phyloP scores from a whole-genome alignment of 2,329 filamentous ascomycete genomes.

The Fusarium vanettenii region DNA sequence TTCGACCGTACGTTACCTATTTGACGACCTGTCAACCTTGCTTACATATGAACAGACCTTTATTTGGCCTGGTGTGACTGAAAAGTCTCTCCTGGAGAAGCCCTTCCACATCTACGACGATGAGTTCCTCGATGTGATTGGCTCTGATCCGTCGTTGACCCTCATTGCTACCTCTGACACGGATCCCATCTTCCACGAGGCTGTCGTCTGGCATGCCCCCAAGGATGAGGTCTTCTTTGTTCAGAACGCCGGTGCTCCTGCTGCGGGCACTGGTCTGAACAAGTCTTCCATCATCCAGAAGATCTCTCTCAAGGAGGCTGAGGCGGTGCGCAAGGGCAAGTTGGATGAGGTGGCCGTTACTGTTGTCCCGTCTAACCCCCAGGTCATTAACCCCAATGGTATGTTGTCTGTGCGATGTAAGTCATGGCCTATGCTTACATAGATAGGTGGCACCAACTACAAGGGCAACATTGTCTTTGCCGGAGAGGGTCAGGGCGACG shows the following conservation, averaged over 20 bases:
- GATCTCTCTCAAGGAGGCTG: conserved; percentile 58
- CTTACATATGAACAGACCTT: conserved; percentile 10
- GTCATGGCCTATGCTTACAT: not conserved
- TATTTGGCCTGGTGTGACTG: conserved; percentile 38
- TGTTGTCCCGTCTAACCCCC: conserved; percentile 55
- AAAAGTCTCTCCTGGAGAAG: conserved; percentile 30
- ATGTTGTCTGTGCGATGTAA: not conserved
- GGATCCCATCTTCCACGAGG: conserved; percentile 66
- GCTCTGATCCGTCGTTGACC: conserved; percentile 60
- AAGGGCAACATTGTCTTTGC: conserved; percentile 61
- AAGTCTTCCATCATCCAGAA: conserved; percentile 64
- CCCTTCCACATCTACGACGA: conserved; percentile 56
- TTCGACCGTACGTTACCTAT: conserved; percentile 12
- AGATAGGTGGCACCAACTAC: conserved; percentile 61
- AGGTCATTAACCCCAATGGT: conserved; percentile 64
- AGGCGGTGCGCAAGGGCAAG: conserved; percentile 35
- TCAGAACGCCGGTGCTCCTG: conserved; percentile 60
- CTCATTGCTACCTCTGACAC: conserved; percentile 57
- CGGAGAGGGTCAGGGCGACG: conserved; percentile 61
- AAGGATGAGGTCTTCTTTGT: conserved; percentile 67
- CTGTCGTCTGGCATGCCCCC: conserved; percentile 61
- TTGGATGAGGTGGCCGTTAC: conserved; percentile 54
- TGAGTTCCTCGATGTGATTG: conserved; percentile 63
- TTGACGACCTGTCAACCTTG: not conserved
- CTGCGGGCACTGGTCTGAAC: conserved; percentile 61